phyloP scores from a whole-genome alignment of 176 grass and related monocot genomes.

The Puya raimondii region DNA sequence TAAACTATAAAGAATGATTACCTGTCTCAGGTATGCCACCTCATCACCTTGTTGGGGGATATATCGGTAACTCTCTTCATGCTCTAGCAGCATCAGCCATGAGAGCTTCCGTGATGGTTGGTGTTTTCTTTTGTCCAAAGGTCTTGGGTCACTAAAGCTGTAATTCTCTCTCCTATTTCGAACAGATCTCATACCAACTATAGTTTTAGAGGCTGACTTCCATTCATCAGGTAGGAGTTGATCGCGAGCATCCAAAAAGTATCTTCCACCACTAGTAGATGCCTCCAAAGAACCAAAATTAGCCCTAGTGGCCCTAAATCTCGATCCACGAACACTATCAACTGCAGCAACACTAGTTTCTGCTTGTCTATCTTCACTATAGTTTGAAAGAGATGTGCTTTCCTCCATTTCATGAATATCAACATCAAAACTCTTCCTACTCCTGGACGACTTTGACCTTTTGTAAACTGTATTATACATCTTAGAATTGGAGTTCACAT shows the following conservation, averaged over 20 bases:
- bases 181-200: conserved; percentile 63
- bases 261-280: conserved; percentile 68
- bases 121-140: conserved; percentile 40
- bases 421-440: conserved; percentile 41
- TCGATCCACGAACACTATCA: conserved; percentile 46
- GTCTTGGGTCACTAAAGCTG: conserved; percentile 36
- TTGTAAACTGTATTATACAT: conserved; percentile 53
- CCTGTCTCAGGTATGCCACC: conserved; percentile 86
- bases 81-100: conserved; percentile 88
- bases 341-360: conserved; percentile 36
- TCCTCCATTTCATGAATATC: conserved; percentile 48
- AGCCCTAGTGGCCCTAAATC: conserved; percentile 29
- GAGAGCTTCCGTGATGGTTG: conserved; percentile 50
- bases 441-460: conserved; percentile 52
- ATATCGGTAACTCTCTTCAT: conserved; percentile 89
- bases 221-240: conserved; percentile 39
- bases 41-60: conserved; percentile 90
- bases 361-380: conserved; percentile 43
- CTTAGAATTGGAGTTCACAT: conserved; percentile 31
- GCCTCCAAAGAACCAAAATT: conserved; percentile 43
- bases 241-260: conserved; percentile 21
- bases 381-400: conserved; percentile 56
- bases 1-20: conserved; percentile 24
- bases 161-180: conserved; percentile 71
- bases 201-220: conserved; percentile 44